Percentiles rank a stretch among this genome's conserved stretches.
phyloP scores from a whole-genome alignment of 768 basidiomycete genomes.

The Hypholoma fasciculare region DNA sequence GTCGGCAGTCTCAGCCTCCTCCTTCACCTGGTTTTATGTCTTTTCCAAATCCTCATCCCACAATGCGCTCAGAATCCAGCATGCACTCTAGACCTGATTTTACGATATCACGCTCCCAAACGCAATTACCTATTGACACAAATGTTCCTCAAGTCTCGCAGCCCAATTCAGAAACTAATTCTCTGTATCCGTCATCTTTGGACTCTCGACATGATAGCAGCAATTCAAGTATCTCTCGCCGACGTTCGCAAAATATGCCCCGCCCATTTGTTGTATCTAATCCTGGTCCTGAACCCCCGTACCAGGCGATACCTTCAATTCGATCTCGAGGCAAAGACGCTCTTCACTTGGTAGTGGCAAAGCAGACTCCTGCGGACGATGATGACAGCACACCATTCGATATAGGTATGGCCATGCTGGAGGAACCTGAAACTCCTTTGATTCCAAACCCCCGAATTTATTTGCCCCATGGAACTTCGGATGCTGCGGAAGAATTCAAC shows the following conservation, averaged over 20 bases:
- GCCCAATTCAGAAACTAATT: background rate
- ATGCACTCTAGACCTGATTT: slow-evolving; percentile 1
- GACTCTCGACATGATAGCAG: background rate
- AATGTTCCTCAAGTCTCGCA: slow-evolving; percentile 1
- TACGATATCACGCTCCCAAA: slow-evolving; percentile 10
- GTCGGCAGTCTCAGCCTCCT: slow-evolving; percentile 1
- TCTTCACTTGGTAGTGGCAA: background rate
- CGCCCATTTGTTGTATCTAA: background rate
- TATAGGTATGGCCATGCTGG: slow-evolving; percentile 29
- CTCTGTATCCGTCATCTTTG: background rate
- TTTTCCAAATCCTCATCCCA: background rate
- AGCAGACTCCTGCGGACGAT: slow-evolving; percentile 6
- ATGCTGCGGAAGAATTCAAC: slow-evolving; percentile 18
- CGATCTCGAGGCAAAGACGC: background rate
- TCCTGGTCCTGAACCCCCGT: background rate
- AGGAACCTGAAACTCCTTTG: slow-evolving; percentile 9
- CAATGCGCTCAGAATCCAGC: no score
- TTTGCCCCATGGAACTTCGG: slow-evolving; percentile 13
- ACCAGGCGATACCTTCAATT: background rate
- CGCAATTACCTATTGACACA: slow-evolving; percentile 10
- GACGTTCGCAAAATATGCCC: background rate
- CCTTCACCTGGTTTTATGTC: background rate
- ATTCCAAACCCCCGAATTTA: slow-evolving; percentile 15
- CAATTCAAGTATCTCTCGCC: background rate
- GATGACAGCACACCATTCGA: slow-evolving; percentile 18